Conservation (phyloP, 805 yeast genomes). For the Cyberlindnera maritima region DNA sequence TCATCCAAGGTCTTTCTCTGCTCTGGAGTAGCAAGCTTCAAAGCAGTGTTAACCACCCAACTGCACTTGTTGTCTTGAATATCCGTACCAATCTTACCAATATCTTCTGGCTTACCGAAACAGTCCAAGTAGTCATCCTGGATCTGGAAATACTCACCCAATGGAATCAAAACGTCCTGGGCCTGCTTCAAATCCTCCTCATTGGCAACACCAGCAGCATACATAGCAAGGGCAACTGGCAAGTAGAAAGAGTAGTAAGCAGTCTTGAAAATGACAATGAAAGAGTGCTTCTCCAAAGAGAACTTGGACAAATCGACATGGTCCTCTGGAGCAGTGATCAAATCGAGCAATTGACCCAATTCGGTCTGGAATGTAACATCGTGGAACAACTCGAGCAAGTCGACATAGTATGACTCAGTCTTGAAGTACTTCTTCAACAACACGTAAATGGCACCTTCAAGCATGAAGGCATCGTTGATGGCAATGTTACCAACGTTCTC, state of each 20-base stretch:
- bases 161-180: conserved; percentile 79
- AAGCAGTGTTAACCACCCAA: conserved; percentile 94
- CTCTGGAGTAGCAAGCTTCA: conserved; percentile 69
- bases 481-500: conserved; percentile 88
- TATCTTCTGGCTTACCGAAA: conserved; percentile 95
- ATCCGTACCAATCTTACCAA: conserved; percentile 98
- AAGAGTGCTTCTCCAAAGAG: conserved; percentile 85
- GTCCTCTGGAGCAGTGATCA: conserved; percentile 97
- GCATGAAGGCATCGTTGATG: conserved; percentile 94
- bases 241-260: conserved; percentile 96
- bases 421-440: conserved; percentile 87
- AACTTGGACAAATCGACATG: conserved; percentile 85
- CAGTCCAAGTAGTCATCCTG: conserved; percentile 98
- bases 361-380: conserved; percentile 98
- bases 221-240: conserved; percentile 97
- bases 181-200: conserved; percentile 84
- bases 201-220: conserved; percentile 74
- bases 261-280: conserved; percentile 94
- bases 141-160: conserved; percentile 98
- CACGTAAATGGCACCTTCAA: conserved; percentile 91
- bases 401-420: conserved; percentile 78
- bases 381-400: conserved; percentile 89
- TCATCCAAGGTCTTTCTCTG: conserved; percentile 82
- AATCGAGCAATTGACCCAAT: conserved; percentile 91
- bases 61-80: conserved; percentile 98